Evolutionary conservation across 176 grass and related monocot genomes (phyloP), one percentile per base, ranked within the genome.

Genomic region (Guadua angustifolia): DNA sequence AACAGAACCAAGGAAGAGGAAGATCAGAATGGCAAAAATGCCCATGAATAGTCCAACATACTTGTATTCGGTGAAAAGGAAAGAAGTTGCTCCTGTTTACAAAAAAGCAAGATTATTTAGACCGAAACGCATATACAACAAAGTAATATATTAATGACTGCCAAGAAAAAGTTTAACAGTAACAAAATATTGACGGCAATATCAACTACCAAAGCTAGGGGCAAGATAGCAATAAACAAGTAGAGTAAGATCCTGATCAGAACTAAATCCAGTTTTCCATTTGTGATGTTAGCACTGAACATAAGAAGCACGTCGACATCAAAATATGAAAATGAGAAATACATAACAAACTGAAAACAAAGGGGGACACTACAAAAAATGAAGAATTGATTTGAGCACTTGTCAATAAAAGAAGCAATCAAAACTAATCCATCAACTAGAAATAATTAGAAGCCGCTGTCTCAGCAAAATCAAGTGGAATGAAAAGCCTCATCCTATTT

Each of bases 1-100:
- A 6, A 92, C 91, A 7, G 91, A 92, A 0, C 91, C 91, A 17
- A 92, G 91, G 76, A 92, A 92, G 50, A 92, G 77, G 56, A 92
- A 92, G 38, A 92, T 92, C 25, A 92, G 75, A 21, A 89, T 25
- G 58, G 69, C 84, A 74, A 92, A 92, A 18, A 78, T 59, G 51
- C 74, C 33, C 91, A 89, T 92, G 87, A 92, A 92, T 24, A 92
- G 24, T 77, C 79, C 84, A 52, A 92, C 83, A 78, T 89, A 92
- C 40, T 85, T 80, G 84, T 92, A 92, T 59, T 92, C 84, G 9
- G 91, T 87, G 42, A 92, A 87, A 75, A 92, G 87, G 68, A 92
- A 92, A 21, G 91, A 92, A 38, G 87, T 89, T 0, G 91, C 91
- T 26, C 91, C 91, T 92, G 66, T 51, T 86, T 50, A 66, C 19